phyloP scores from a whole-genome alignment of 129 eudicot genomes.

The Ambrosia artemisiifolia region DNA sequence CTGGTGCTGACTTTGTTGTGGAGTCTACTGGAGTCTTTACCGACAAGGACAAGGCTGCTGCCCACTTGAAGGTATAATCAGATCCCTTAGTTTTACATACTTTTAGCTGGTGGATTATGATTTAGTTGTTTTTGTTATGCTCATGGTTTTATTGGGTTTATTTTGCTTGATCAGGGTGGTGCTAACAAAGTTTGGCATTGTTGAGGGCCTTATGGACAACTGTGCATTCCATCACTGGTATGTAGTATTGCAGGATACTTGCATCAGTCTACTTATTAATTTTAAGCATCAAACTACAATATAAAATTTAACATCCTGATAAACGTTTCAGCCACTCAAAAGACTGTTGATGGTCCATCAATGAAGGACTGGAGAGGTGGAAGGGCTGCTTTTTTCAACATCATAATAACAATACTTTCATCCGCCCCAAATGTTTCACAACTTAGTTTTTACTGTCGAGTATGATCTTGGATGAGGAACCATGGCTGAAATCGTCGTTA shows the following conservation, averaged over 20 bases:
- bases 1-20: constrained; percentile 58
- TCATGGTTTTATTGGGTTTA: too few relatives aligned
- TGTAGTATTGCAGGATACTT: neutral
- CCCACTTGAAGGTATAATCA: constrained; percentile 51
- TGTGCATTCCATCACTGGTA: constrained; percentile 35
- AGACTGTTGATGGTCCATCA: too few relatives aligned
- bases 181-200: constrained; percentile 64
- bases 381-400: too few relatives aligned
- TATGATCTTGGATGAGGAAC: too few relatives aligned
- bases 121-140: too few relatives aligned
- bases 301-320: neutral
- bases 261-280: neutral
- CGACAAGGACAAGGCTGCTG: constrained; percentile 71
- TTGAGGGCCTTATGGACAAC: constrained; percentile 39
- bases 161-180: constrained; percentile 60
- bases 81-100: neutral
- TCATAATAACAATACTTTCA: too few relatives aligned
- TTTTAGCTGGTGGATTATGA: constrained; percentile 6
- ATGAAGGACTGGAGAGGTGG: too few relatives aligned
- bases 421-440: too few relatives aligned
- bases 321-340: constrained; percentile 25
- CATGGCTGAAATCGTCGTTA: too few relatives aligned
- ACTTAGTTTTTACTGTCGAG: too few relatives aligned
- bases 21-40: constrained; percentile 69
- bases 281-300: neutral